Conservation (phyloP, 106 monocot species). For the Dendrobium officinale region DNA sequence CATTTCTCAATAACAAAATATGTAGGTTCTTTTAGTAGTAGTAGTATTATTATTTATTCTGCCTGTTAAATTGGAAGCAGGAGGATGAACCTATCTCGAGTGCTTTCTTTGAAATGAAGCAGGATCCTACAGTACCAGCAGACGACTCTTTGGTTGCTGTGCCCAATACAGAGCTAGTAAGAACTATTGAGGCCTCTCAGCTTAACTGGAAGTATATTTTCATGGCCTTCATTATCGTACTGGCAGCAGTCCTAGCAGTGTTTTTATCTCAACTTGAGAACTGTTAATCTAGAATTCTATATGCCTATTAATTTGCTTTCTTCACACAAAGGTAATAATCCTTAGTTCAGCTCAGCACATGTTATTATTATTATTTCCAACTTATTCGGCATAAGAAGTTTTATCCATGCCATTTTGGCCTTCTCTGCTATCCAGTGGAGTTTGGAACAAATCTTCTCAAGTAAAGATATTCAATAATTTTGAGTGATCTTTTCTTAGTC, state of each 20-base stretch:
- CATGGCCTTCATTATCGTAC: conserved; percentile 25
- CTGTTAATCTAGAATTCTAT: not conserved
- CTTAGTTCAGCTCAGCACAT: too few species aligned
- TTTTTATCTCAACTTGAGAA: conserved; percentile 13
- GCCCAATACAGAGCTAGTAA: conserved; percentile 27
- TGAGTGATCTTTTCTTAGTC: too few species aligned
- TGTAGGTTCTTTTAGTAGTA: too few species aligned
- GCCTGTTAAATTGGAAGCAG: not conserved
- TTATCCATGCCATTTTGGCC: not conserved
- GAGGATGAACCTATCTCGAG: conserved; percentile 9
- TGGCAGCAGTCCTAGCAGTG: conserved; percentile 20
- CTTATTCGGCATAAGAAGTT: too few species aligned
- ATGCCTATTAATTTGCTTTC: not conserved
- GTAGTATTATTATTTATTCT: too few species aligned
- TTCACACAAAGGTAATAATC: too few species aligned
- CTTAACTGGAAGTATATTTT: conserved; percentile 30
- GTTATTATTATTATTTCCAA: too few species aligned
- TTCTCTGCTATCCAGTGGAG: not conserved
- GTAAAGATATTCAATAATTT: too few species aligned
- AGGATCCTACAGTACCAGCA: conserved; percentile 10
- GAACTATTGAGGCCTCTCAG: conserved; percentile 35
- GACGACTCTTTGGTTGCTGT: conserved; percentile 16
- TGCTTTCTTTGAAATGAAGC: not conserved
- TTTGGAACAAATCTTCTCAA: not conserved
- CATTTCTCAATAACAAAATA: too few species aligned